These are phyloP conservation scores for Pyropia yezoensis DNA, from an alignment of 23 red algal species.

Conservation along the genomic window DNA sequence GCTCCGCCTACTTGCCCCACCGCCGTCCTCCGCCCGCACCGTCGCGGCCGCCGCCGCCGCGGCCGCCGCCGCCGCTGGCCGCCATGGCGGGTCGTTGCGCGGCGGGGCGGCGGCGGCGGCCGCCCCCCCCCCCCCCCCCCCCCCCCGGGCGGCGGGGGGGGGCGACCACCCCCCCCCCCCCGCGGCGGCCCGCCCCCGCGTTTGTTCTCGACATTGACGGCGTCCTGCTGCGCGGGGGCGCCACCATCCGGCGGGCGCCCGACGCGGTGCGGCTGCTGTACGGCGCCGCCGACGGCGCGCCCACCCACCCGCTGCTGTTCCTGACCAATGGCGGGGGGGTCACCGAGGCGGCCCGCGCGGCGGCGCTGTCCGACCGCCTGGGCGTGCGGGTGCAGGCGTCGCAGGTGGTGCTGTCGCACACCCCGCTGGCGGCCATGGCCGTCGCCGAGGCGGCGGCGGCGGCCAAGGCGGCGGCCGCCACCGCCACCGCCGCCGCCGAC, in stretches of 20 bases:
- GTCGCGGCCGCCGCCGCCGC: too few relatives aligned
- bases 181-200: conserved; percentile 5
- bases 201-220: conserved; percentile 90
- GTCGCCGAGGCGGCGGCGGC: not conserved
- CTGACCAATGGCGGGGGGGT: conserved; percentile 70
- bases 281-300: conserved; percentile 1
- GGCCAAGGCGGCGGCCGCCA: too few relatives aligned
- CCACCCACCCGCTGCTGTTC: conserved; percentile 41
- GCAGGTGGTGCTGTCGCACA: conserved; percentile 64
- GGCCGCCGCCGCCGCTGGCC: too few relatives aligned
- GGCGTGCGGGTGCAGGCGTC: conserved; percentile 15
- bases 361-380: conserved; percentile 33
- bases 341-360: conserved; percentile 43
- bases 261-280: conserved; percentile 19
- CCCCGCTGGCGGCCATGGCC: conserved; percentile 25
- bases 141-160: too few relatives aligned
- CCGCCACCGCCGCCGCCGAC: too few relatives aligned
- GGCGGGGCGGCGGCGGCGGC: too few relatives aligned
- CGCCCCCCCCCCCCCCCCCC: too few relatives aligned
- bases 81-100: too few relatives aligned
- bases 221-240: conserved; percentile 55
- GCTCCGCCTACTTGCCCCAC: too few relatives aligned
- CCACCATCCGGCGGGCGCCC: conserved; percentile 18
- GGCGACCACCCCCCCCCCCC: not conserved
- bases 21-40: too few relatives aligned